Evolutionary conservation across 345 rosid species (phyloP).

Genomic region (Rhodomyrtus tomentosa): DNA sequence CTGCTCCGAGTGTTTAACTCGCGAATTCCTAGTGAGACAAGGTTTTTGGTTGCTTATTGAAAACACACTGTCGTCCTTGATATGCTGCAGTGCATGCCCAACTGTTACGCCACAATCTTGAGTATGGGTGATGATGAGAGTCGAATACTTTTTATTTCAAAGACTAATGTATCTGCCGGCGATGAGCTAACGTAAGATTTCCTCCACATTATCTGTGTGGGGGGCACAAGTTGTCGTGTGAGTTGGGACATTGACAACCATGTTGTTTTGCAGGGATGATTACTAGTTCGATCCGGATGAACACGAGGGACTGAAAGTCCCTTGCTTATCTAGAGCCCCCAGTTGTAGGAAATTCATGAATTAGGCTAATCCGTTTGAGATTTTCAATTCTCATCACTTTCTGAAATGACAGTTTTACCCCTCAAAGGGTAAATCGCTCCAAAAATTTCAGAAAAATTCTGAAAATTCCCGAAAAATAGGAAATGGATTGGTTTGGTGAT

Average conservation of each 20-base stretch:
- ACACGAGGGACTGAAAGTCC: conserved; percentile 59
- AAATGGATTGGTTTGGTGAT: too few relatives aligned
- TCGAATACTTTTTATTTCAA: conserved; percentile 82
- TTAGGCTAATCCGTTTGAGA: too few relatives aligned
- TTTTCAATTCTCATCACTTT: too few relatives aligned
- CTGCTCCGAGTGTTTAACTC: neutral
- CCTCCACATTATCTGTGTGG: neutral
- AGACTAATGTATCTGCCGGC: conserved; percentile 52
- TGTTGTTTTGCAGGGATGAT: conserved; percentile 47
- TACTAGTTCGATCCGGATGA: conserved; percentile 87
- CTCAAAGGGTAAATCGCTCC: too few relatives aligned
- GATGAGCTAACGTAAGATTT: conserved; percentile 77
- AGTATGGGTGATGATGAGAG: conserved; percentile 65
- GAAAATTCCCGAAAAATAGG: too few relatives aligned
- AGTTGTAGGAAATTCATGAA: conserved; percentile 83
- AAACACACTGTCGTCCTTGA: neutral
- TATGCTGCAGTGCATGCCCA: conserved; percentile 75
- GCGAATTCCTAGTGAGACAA: neutral
- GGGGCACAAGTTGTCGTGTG: neutral
- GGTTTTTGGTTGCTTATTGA: neutral
- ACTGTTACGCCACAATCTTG: conserved; percentile 92
- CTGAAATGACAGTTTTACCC: too few relatives aligned
- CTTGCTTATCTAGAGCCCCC: conserved; percentile 67
- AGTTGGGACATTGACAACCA: neutral
- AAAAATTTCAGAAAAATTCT: too few relatives aligned